A percentile compares a stretch with the other conserved stretches of the same genome.
Conservation (phyloP, 441 rosid species). For the Rhodomyrtus psidioides region DNA sequence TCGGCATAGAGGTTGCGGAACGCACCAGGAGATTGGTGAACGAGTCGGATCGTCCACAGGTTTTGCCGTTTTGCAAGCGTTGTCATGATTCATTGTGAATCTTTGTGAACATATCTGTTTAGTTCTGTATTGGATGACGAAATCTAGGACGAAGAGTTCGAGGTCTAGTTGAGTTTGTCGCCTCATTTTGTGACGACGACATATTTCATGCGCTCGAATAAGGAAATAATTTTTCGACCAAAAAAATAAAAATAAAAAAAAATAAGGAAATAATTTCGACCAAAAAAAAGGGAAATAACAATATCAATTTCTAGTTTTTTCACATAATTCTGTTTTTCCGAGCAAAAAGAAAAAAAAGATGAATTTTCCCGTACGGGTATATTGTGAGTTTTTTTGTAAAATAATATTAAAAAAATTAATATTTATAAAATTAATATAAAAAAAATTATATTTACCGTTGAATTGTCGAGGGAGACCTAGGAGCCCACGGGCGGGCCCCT, state of each 20-base stretch:
- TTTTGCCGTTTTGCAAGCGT: not conserved
- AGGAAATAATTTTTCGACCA: too few relatives aligned
- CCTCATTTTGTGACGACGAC: not conserved
- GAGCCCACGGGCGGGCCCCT: too few relatives aligned
- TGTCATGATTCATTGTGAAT: not conserved
- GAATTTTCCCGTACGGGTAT: too few relatives aligned
- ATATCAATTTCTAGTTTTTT: not conserved
- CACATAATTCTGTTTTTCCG: not conserved
- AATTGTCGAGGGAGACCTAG: too few relatives aligned
- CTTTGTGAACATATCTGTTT: not conserved
- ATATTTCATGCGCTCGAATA: too few relatives aligned
- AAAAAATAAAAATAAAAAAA: too few relatives aligned
- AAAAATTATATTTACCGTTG: too few relatives aligned
- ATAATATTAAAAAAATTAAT: too few relatives aligned
- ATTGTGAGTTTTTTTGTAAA: too few relatives aligned
- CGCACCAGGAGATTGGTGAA: not conserved
- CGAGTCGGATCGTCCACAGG: not conserved
- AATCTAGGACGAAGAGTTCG: not conserved
- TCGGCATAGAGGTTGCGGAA: not conserved
- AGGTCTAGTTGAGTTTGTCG: not conserved
- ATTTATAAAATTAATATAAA: too few relatives aligned
- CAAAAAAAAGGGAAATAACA: not conserved
- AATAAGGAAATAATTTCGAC: too few relatives aligned
- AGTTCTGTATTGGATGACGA: not conserved
- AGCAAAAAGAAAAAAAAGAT: too few relatives aligned